Base-by-base conservation (phyloP, 176 grass and related monocot genomes). In the Sorghum bicolor region DNA sequence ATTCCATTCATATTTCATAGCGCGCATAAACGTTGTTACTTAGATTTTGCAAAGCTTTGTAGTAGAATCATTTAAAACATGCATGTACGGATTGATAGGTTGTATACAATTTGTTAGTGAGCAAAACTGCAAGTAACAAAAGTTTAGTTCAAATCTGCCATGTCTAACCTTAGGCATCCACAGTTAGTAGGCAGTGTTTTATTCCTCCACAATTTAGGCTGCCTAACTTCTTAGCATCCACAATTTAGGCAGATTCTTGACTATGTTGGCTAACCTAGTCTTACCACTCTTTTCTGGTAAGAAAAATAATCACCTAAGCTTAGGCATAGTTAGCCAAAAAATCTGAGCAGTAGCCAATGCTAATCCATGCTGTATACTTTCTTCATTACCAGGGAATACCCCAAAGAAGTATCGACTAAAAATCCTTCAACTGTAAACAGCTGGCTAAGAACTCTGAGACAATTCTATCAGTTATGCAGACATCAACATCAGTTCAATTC, bases 61-160 rank as follows among this genome's bases (percentile, higher is more conserved):
- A 36, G 11, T 63, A 65, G 5, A 34, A 45, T 61, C 7, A 20
- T 55, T 71, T 85, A 13, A 67, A 32, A n/a, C 15, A 36, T 38
- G 6, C 63, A n/a, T 47, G 45, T 62, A 43, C 10, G 55, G 39
- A 63, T 39, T 31, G 22, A 11, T 50, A 63, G 32, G 40, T 12
- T 36, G 7, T 11, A 77, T 61, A 3, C n/a, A 63, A 55, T 77
- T 68, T 44, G 44, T 36, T 70, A 61, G 28, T 12, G 9, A 60
- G 5, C 12, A 38, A 82, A 70, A 71, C 25, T 45, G 62, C 75
- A 87, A 29, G 57, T 45, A 15, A 87, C 44, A 84, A 81, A 41
- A 57, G 8, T 24, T 57, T 10, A 24, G 25, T 24, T 24, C 55
- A 58, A n/a, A 25, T 11, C 22, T 24, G 8, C 22, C 55, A 58